Evolutionary conservation across 495 filamentous ascomycete species (phyloP).

Genomic region (Rostrohypoxylon terebratum): DNA sequence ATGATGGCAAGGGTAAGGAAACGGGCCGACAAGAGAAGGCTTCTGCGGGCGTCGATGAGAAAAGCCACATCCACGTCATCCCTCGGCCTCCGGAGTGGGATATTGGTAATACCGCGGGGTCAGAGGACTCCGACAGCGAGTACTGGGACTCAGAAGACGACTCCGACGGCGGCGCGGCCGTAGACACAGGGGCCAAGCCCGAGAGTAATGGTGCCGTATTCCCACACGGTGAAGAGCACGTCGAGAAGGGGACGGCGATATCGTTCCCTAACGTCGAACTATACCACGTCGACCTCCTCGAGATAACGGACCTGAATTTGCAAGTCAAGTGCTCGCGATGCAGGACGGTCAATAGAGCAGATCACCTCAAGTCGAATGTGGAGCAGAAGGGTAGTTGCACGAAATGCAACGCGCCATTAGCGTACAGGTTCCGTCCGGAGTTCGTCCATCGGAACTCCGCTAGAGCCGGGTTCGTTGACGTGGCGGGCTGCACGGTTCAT

Average conservation of each 20-base stretch:
- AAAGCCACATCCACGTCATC: constrained; percentile 78
- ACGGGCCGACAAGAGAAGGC: neutral
- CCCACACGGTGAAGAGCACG: constrained; percentile 54
- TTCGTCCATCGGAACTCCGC: constrained; percentile 80
- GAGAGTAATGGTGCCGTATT: constrained; percentile 51
- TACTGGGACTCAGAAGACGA: constrained; percentile 53
- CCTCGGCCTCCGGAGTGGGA: constrained; percentile 88
- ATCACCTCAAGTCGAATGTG: constrained; percentile 65
- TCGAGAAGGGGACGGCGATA: constrained; percentile 76
- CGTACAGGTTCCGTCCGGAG: constrained; percentile 77
- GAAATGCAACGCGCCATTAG: constrained; percentile 78
- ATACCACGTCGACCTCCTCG: constrained; percentile 82
- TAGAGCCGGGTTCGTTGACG: constrained; percentile 85
- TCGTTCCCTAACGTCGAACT: constrained; percentile 87
- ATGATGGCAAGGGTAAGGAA: constrained; percentile 13
- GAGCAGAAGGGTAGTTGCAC: constrained; percentile 69
- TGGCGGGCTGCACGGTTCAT: constrained; percentile 78
- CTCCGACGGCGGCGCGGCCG: constrained; percentile 52
- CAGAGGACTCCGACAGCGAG: constrained; percentile 55
- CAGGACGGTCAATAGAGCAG: constrained; percentile 79
- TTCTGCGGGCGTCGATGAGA: constrained; percentile 51
- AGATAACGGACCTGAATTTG: constrained; percentile 75
- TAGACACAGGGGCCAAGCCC: constrained; percentile 49
- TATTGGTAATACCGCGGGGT: constrained; percentile 58
- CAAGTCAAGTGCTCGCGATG: constrained; percentile 87